phyloP scores from a whole-genome alignment of 129 eudicot species.

The Centella asiatica region DNA sequence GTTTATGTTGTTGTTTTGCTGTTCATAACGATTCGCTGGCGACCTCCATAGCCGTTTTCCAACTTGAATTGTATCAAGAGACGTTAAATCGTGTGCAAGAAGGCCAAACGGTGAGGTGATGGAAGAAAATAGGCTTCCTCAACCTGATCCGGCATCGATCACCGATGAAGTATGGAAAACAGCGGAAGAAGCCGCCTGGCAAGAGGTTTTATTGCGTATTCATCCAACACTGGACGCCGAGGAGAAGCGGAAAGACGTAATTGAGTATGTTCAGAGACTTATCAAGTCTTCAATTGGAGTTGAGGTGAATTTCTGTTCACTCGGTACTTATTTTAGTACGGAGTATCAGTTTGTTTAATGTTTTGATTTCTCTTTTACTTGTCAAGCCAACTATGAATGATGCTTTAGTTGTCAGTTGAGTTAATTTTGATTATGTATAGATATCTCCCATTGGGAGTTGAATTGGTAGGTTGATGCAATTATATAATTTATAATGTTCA shows the following conservation, averaged over 20 bases:
- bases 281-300: conserved; percentile 30
- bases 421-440: background rate
- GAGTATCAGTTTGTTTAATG: background rate
- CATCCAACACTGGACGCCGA: conserved; percentile 65
- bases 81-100: too few species aligned
- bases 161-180: conserved; percentile 29
- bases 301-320: conserved; percentile 58
- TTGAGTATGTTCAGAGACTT: conserved; percentile 54
- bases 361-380: too few species aligned
- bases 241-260: conserved; percentile 60
- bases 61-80: too few species aligned
- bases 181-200: conserved; percentile 43
- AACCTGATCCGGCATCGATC: conserved; percentile 51
- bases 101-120: too few species aligned
- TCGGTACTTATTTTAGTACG: too few species aligned
- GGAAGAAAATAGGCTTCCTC: too few species aligned
- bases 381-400: too few species aligned
- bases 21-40: too few species aligned
- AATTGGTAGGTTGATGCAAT: background rate
- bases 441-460: background rate
- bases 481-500: too few species aligned
- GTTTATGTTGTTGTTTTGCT: too few species aligned
- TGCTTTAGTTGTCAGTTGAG: background rate
- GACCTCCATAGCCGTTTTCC: too few species aligned
- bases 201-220: conserved; percentile 42